Evolutionary conservation across 2,329 filamentous ascomycete species (phyloP), one percentile per base, ranked within the genome.

Genomic region (Exophiala phaeomuriformis): DNA sequence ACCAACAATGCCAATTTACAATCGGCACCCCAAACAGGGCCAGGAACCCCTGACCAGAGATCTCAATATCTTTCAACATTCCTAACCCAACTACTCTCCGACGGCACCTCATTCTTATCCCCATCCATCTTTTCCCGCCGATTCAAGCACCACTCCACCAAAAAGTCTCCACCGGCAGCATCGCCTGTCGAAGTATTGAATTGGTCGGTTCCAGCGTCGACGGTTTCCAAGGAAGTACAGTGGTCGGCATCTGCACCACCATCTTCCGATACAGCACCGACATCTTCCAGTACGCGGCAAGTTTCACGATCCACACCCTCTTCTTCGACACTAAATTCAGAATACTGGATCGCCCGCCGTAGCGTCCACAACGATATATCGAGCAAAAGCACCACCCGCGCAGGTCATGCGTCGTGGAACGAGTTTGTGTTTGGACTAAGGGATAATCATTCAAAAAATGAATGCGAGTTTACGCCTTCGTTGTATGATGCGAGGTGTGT

Each of bases 331-430:
- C 42, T 57, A 4, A 56, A 55, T 10, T 57, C 60, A 10, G 70
- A 72, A 43, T 66, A 68, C 61, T 74, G 71, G 71, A 66, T 68
- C 30, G 71, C 68, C 47, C 68, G 71, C n/a, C 65, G 65, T 41
- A 72, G 69, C 37, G 57, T 69, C 28, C 71, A 73, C 52, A 53
- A 61, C 35, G 56, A 58, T 40, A 40, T 57, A 3, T 58, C 58
- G 5, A 54, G 50, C 47, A 61, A 60, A 44, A 43, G 40, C 39
- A 29, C 37, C 19, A 57, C 69, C 29, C 54, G 57, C 2, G 51
- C 63, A 0, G 71, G 71, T 1, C 68, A 67, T 5, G 71, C 70
- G 3, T 65, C 64, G 4, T 72, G 67, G 63, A 49, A 60, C 2
- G 71, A 74, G 54, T 73, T 73, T 45, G 61, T 67, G 50, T 58